Evolutionary conservation across 2,329 filamentous ascomycete species (phyloP).

Genomic region (Aspergillus proliferans): DNA sequence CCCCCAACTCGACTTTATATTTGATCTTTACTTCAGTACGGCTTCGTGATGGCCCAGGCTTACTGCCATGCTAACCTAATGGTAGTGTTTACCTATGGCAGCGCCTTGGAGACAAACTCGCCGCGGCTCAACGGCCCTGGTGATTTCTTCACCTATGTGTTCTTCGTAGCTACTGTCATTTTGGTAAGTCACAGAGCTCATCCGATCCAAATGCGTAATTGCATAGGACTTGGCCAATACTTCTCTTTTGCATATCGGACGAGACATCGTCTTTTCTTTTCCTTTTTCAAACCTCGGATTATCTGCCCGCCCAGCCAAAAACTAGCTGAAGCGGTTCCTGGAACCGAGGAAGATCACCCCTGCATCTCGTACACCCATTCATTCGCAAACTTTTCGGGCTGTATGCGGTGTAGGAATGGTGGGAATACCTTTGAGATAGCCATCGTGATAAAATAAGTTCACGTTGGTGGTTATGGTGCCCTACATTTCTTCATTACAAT

Average conservation of each 20-base stretch:
- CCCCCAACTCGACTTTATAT: conserved; percentile 51
- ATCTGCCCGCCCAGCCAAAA: conserved; percentile 71
- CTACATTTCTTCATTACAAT: conserved; percentile 49
- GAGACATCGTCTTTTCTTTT: conserved; percentile 1
- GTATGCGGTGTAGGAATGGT: conserved; percentile 66
- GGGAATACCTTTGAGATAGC: conserved; percentile 67
- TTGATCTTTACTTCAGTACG: conserved; percentile 69
- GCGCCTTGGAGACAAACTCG: conserved; percentile 64
- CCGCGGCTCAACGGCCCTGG: conserved; percentile 68
- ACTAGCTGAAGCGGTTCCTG: conserved; percentile 78
- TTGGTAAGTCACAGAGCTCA: conserved; percentile 58
- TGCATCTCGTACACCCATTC: conserved; percentile 55
- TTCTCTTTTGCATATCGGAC: conserved; percentile 14
- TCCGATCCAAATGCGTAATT: not conserved
- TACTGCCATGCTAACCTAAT: conserved; percentile 25
- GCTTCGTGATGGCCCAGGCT: conserved; percentile 12
- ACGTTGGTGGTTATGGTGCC: conserved; percentile 60
- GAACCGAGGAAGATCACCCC: conserved; percentile 75
- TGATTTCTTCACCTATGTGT: conserved; percentile 73
- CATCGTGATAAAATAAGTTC: conserved; percentile 47
- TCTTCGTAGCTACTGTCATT: conserved; percentile 66
- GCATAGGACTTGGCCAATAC: conserved; percentile 8
- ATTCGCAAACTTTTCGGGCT: conserved; percentile 55
- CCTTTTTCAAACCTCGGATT: conserved; percentile 50
- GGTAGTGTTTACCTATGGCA: conserved; percentile 68